phyloP scores from a whole-genome alignment of 2,329 filamentous ascomycete species.

The Aureobasidium sp. region DNA sequence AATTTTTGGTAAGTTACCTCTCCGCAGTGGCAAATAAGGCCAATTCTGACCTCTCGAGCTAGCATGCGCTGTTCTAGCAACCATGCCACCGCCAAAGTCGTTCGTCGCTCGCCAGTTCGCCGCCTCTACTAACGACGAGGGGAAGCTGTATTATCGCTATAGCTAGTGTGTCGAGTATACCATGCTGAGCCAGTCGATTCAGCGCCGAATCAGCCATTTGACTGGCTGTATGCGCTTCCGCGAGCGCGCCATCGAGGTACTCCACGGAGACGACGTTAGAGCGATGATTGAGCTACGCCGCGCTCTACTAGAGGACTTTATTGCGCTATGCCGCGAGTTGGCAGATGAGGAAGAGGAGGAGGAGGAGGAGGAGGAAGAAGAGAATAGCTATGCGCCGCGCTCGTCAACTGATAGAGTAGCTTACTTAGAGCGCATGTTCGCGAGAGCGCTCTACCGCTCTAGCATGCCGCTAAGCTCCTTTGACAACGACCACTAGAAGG shows the following conservation, averaged over 20 bases:
- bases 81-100: not conserved
- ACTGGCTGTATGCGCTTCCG: not conserved
- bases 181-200: not conserved
- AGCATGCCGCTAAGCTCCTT: not conserved
- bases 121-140: too few relatives aligned
- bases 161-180: not conserved
- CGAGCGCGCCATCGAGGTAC: not conserved
- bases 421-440: not conserved
- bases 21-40: too few relatives aligned
- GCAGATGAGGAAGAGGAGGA: not conserved
- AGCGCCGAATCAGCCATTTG: not conserved
- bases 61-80: too few relatives aligned
- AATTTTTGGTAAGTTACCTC: too few relatives aligned
- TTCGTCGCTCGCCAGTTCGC: not conserved
- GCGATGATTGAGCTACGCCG: not conserved
- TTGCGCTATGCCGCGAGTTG: not conserved
- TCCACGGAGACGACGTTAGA: not conserved
- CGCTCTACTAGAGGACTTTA: not conserved
- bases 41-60: too few relatives aligned
- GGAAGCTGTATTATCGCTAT: not conserved
- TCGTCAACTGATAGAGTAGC: not conserved
- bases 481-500: not conserved
- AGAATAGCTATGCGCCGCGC: too few relatives aligned
- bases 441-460: not conserved
- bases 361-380: too few relatives aligned